These are phyloP conservation scores for Lipomyces spencermartinsiae DNA, from an alignment of 805 yeast genomes.

Conservation along the genomic window DNA sequence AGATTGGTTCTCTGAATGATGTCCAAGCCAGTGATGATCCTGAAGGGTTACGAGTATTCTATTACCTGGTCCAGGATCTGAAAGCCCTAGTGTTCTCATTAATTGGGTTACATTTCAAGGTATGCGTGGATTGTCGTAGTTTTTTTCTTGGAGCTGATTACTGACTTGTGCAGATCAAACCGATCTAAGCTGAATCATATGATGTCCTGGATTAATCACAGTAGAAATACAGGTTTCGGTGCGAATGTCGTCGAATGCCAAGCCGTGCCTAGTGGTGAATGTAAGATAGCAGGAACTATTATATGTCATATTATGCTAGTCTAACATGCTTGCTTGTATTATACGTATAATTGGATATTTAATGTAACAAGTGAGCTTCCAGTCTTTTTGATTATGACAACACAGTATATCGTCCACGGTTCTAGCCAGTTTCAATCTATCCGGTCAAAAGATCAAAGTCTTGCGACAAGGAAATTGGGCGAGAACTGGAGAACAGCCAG, in stretches of 20 bases:
- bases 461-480: too few relatives aligned
- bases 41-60: constrained; percentile 54
- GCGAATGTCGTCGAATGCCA: background rate
- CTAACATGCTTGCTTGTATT: background rate
- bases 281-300: background rate
- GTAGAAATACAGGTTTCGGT: background rate
- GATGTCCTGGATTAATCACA: too few relatives aligned
- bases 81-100: constrained; percentile 54
- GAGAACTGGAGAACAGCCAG: too few relatives aligned
- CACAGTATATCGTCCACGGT: too few relatives aligned
- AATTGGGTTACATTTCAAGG: constrained; percentile 53
- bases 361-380: too few relatives aligned
- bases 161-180: constrained; percentile 2
- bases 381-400: too few relatives aligned
- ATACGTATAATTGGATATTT: background rate
- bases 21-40: constrained; percentile 52
- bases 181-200: background rate
- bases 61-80: constrained; percentile 53
- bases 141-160: background rate
- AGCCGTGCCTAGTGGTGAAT: background rate
- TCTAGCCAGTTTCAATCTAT: too few relatives aligned
- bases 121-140: constrained; percentile 24
- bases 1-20: constrained; percentile 51
- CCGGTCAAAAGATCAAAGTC: too few relatives aligned
- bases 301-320: background rate